Percentiles rank a stretch among this genome's conserved stretches.
phyloP scores from a whole-genome alignment of 768 basidiomycete species.

The Tubosaeta sp. region DNA sequence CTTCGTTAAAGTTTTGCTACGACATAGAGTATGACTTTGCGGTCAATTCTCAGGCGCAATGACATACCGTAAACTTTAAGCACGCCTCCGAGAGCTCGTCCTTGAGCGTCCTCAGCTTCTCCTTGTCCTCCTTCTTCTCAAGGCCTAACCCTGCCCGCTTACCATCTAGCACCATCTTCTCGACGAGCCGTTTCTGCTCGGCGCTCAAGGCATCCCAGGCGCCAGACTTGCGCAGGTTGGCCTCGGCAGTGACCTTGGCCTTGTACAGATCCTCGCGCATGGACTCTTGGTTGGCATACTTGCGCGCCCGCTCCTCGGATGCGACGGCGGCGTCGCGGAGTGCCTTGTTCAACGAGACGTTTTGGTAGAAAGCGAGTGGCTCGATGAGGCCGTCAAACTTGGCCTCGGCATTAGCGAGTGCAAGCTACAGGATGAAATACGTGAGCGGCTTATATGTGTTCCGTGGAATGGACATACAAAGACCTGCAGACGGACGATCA shows the following conservation, averaged over 20 bases:
- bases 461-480: slow-evolving; percentile 52
- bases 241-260: slow-evolving; percentile 64
- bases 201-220: slow-evolving; percentile 55
- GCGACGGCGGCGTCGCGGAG: slow-evolving; percentile 80
- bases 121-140: slow-evolving; percentile 53
- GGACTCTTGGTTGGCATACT: slow-evolving; percentile 70
- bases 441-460: background rate
- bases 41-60: background rate
- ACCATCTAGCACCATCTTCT: slow-evolving; percentile 77
- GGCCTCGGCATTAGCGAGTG: slow-evolving; percentile 58
- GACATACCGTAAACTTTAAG: slow-evolving; percentile 71
- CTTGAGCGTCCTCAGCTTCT: slow-evolving; percentile 55
- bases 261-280: slow-evolving; percentile 81
- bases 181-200: slow-evolving; percentile 75
- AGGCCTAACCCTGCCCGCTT: slow-evolving; percentile 75
- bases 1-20: slow-evolving; percentile 89
- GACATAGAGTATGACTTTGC: background rate
- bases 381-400: slow-evolving; percentile 48
- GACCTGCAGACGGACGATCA: slow-evolving; percentile 41
- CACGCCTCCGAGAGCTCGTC: slow-evolving; percentile 75
- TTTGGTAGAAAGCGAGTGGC: slow-evolving; percentile 75
- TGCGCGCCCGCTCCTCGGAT: slow-evolving; percentile 65
- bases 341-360: slow-evolving; percentile 68
- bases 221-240: slow-evolving; percentile 61
- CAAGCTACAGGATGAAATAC: slow-evolving; percentile 37